Evolutionary conservation across 768 basidiomycete genomes (phyloP).

Genomic region (Mycena galopus): DNA sequence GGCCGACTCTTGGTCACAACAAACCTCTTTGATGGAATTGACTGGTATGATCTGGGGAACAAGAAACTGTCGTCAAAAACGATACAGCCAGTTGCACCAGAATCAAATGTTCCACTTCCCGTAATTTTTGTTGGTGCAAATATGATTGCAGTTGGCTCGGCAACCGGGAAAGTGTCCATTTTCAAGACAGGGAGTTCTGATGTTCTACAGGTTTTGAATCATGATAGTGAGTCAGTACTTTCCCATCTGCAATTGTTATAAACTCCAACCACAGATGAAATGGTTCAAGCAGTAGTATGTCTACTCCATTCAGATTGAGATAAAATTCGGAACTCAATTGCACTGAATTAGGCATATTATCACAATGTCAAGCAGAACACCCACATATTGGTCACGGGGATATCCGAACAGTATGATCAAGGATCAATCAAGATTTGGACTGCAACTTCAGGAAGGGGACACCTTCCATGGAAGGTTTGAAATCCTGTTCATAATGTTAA

Average conservation of each 20-base stretch:
- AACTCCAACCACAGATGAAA: neutral
- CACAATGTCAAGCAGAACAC: neutral
- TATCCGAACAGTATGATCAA: constrained; percentile 7
- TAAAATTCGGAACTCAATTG: neutral
- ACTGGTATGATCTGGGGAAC: neutral
- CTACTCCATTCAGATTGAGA: neutral
- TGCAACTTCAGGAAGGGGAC: too few species aligned
- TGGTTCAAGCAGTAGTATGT: neutral
- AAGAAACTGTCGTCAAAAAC: neutral
- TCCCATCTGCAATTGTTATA: neutral
- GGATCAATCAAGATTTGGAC: neutral
- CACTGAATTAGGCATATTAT: neutral
- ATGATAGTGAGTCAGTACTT: neutral
- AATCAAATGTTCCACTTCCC: neutral
- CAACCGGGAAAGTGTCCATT: neutral
- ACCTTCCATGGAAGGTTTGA: too few species aligned
- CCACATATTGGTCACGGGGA: neutral
- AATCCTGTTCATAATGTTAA: too few species aligned
- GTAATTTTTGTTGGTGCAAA: neutral
- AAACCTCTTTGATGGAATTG: neutral
- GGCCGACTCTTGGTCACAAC: neutral
- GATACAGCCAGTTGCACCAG: too few species aligned
- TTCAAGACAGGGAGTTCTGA: neutral
- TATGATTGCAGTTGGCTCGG: neutral
- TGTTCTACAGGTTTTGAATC: neutral